Conservation (phyloP, 2,329 filamentous ascomycete species). For the Aspergillus japonicus region DNA sequence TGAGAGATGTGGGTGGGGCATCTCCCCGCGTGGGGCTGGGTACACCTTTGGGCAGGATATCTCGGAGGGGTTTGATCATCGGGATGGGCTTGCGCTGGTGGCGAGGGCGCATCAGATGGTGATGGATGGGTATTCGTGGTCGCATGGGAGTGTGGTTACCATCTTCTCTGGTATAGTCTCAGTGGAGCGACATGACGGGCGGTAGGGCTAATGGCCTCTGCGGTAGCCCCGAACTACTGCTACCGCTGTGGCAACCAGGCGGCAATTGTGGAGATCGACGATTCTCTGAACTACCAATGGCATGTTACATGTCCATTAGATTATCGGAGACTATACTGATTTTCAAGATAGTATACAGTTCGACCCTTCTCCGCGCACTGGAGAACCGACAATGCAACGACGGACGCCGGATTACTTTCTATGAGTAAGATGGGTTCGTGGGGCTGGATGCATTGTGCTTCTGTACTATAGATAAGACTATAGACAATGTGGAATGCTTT, state of each 20-base stretch:
- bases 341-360: too few species aligned
- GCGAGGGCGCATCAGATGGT: slow-evolving; percentile 96
- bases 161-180: slow-evolving; percentile 84
- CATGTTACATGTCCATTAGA: too few species aligned
- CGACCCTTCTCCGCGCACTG: too few species aligned
- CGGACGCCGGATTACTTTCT: too few species aligned
- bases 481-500: too few species aligned
- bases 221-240: slow-evolving; percentile 81
- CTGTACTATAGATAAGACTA: too few species aligned
- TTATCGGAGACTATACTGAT: too few species aligned
- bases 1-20: slow-evolving; percentile 93
- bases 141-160: slow-evolving; percentile 93
- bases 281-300: slow-evolving; percentile 38
- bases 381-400: too few species aligned
- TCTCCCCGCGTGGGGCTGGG: slow-evolving; percentile 90
- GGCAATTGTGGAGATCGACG: slow-evolving; percentile 99
- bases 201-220: slow-evolving; percentile 25
- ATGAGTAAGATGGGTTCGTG: too few species aligned
- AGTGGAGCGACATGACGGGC: background rate
- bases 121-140: slow-evolving; percentile 99
- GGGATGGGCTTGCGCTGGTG: slow-evolving; percentile 89
- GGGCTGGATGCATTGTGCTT: too few species aligned
- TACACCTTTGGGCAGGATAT: slow-evolving; percentile 98
- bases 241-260: slow-evolving; percentile 99
- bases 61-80: slow-evolving; percentile 98